A percentile compares a stretch with the other conserved stretches of the same genome.
Evolutionary conservation across 2,329 filamentous ascomycete species (phyloP).

Genomic region (Xylariaceae sp.): DNA sequence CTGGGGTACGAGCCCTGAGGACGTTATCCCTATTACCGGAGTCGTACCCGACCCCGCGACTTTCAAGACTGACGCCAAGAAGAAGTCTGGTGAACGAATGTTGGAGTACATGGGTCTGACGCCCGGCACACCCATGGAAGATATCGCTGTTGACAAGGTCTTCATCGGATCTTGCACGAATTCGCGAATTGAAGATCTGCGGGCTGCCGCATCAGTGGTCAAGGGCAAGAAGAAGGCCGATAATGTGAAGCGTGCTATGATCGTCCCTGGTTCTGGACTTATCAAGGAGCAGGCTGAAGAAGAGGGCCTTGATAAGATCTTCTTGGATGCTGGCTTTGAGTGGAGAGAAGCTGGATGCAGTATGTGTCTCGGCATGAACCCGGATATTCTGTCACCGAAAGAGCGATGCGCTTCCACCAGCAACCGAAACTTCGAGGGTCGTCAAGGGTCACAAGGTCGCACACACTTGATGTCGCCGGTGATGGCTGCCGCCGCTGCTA

Average conservation of each 20-base stretch:
- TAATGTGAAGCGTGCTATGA: conserved; percentile 92
- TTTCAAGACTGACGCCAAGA: conserved; percentile 76
- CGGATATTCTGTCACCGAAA: conserved; percentile 86
- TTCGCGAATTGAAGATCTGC: conserved; percentile 90
- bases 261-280: conserved; percentile 91
- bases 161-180: conserved; percentile 99
- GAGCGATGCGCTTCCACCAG: conserved; percentile 94
- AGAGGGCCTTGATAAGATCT: conserved; percentile 91
- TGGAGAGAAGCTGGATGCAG: conserved; percentile 98
- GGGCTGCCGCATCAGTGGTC: conserved; percentile 80
- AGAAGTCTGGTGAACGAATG: conserved; percentile 72
- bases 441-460: conserved; percentile 85
- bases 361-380: conserved; percentile 99
- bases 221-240: conserved; percentile 80
- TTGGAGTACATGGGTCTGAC: conserved; percentile 95
- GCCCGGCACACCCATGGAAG: conserved; percentile 82
- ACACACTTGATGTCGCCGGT: conserved; percentile 97
- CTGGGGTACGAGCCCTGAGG: conserved; percentile 96
- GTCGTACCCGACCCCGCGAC: conserved; percentile 86
- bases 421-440: conserved; percentile 96
- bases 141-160: conserved; percentile 90
- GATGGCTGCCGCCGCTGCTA: conserved; percentile 89
- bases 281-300: conserved; percentile 88
- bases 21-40: conserved; percentile 91
- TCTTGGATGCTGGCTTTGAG: conserved; percentile 87